Evolutionary conservation across 768 basidiomycete species (phyloP), one percentile per base, ranked within the genome.

Genomic region (Mycena indigotica): DNA sequence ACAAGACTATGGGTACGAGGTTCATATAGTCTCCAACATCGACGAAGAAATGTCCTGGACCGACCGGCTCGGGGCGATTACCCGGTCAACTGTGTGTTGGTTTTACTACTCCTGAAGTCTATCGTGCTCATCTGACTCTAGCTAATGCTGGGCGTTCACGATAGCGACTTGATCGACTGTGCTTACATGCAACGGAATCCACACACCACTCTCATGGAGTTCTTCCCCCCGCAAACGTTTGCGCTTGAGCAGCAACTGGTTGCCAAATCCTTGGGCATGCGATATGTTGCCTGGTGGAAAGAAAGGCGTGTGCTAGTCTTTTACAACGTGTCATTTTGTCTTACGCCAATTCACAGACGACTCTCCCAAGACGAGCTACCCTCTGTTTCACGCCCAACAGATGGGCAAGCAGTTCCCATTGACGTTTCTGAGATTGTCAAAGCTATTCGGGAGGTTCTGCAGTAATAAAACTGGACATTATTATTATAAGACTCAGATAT

Each of bases 191-290:
- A 81, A 56, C 81, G 81, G 4, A 81, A 83, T 24, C 64, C 77
- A 16, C 75, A 80, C 24, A 78, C 88, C 21, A 84, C 86, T 3
- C 75, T 93, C 30, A 83, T 93, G 74, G 92, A 95, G 72, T 78
- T 93, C 65, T 92, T 89, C 72, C 87, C 85, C 19, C 74, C 79
- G 2, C 81, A 80, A n/a, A 79, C 79, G 19, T 92, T 89, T 69
- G 76, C 79, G 24, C 81, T 79, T 48, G 87, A 91, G 63, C 79
- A 81, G 56, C 83, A 87, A 65, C 71, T 84, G 49, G 79, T 86
- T 19, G 76, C 77, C n/a, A 72, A 72, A 26, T 78, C 82, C 6
- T 65, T 86, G 23, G 80, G 82, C 10, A 74, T 87, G 54, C 71
- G 73, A 10, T 89, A 89, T 64, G 67, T 84, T 46, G 87, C 83